These are phyloP conservation scores for Ophiostoma montium DNA, from an alignment of 2,329 filamentous ascomycete species.

Conservation along the genomic window DNA sequence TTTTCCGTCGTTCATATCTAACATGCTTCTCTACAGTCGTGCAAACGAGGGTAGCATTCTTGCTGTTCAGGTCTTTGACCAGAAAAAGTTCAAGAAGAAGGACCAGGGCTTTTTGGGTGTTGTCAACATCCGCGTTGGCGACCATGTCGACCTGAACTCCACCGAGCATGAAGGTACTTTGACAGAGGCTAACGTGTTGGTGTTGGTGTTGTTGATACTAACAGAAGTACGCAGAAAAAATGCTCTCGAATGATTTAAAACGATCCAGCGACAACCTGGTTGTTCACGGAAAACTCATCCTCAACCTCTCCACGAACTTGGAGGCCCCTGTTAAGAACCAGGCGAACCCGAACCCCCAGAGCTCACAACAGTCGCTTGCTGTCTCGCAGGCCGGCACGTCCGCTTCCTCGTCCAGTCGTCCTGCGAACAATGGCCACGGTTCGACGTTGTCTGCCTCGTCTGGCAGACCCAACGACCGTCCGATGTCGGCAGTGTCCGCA, in stretches of 20 bases:
- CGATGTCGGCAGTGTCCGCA: constrained; percentile 40
- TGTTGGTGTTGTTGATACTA: constrained; percentile 13
- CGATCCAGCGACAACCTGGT: constrained; percentile 97
- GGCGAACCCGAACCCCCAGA: not conserved
- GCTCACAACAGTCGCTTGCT: constrained; percentile 5
- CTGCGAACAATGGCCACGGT: constrained; percentile 28
- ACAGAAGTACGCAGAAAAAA: constrained; percentile 38
- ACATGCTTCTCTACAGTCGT: constrained; percentile 37
- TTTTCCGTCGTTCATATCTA: not conserved
- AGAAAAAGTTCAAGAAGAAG: constrained; percentile 99
- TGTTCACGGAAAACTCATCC: constrained; percentile 92
- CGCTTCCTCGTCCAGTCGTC: constrained; percentile 19
- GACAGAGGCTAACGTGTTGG: too few relatives aligned
- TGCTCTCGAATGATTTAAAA: constrained; percentile 93
- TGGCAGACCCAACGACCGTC: constrained; percentile 31
- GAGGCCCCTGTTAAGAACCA: constrained; percentile 42
- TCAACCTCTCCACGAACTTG: constrained; percentile 90
- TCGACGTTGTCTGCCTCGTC: constrained; percentile 31
- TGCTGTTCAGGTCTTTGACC: constrained; percentile 96
- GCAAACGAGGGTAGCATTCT: constrained; percentile 93
- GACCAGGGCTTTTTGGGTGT: constrained; percentile 96
- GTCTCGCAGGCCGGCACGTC: not conserved
- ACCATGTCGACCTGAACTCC: constrained; percentile 74
- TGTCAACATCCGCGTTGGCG: constrained; percentile 91
- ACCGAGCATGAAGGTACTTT: constrained; percentile 71